Base-by-base conservation (phyloP, 208 protist genomes). In the Leishmania tropica region DNA sequence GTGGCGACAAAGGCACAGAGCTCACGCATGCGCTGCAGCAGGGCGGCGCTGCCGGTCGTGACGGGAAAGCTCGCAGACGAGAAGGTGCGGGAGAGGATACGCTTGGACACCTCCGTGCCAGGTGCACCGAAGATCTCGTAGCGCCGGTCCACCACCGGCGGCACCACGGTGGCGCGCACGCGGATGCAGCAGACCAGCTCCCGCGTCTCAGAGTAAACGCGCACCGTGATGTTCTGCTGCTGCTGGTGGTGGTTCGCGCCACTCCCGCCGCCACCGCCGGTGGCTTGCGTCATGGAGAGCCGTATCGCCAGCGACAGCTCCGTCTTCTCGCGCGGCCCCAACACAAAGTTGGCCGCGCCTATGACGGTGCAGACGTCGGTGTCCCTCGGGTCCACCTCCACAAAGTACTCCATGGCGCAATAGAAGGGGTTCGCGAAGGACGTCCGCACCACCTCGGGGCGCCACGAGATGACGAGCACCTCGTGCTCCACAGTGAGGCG, bases 51-150 rank as follows among this genome's bases (percentile, higher is more conserved):
- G 40, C 65, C 84, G 24, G 83, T 79, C 60, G 87, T 81, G 53
- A 88, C 82, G 17, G 92, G 89, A 73, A 97, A 92, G 17, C 85
- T 77, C 7, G 92, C 78, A 17, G 92, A 79, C 11, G 90, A 91
- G 76, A 96, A 96, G 10, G 89, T 75, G 35, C 95, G 87, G 7
- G 90, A 90, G 60, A 96, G 87, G 11, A 94, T n/a, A 21, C 90
- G 86, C 78, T 95, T 96, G 24, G 83, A 83, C 7, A 94, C 81
- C 42, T 75, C 78, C n/a, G 85, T 91, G 48, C 95, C 95, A 28
- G 88, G 75, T 4, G 89, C 83, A 40, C 92, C 95, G 73, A 90
- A 97, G 51, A 97, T 79, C 76, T 97, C 95, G 81, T 94, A 96
- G 45, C 95, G 93, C 17, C 95, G 92, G 85, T 97, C 91, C 62